phyloP scores from a whole-genome alignment of 2,329 filamentous ascomycete genomes.

The Fusarium subglutinans region DNA sequence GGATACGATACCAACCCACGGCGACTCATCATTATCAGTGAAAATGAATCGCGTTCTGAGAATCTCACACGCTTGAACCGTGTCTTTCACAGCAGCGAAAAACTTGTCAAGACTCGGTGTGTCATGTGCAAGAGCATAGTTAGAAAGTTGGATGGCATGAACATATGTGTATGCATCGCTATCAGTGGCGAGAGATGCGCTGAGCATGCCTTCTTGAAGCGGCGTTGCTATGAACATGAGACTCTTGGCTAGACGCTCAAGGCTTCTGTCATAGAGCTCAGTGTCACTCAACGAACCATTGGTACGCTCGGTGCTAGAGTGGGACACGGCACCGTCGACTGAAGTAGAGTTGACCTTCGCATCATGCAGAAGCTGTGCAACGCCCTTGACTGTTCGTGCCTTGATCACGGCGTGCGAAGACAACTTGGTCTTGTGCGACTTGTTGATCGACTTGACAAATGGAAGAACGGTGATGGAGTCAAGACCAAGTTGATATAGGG shows the following conservation, averaged over 20 bases:
- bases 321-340: rapidly evolving
- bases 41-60: slow-evolving; percentile 15
- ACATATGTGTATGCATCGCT: slow-evolving; percentile 13
- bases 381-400: slow-evolving; percentile 2
- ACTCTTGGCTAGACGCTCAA: background rate
- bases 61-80: slow-evolving; percentile 10
- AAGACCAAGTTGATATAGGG: slow-evolving; percentile 8
- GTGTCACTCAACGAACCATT: rapidly evolving
- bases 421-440: background rate
- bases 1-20: slow-evolving; percentile 20
- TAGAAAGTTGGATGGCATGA: slow-evolving; percentile 11
- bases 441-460: slow-evolving; percentile 17
- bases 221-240: slow-evolving; percentile 22
- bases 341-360: background rate
- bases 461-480: slow-evolving; percentile 19
- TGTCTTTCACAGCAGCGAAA: slow-evolving; percentile 6
- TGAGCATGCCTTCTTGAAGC: slow-evolving; percentile 22
- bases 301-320: rapidly evolving
- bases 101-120: background rate
- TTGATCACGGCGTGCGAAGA: slow-evolving; percentile 10
- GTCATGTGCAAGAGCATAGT: background rate
- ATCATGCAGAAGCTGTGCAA: background rate
- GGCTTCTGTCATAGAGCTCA: background rate
- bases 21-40: slow-evolving; percentile 5
- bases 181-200: slow-evolving; percentile 7